Base-by-base conservation (phyloP, 164 flowering plant genomes). In the Chimonanthus praecox region DNA sequence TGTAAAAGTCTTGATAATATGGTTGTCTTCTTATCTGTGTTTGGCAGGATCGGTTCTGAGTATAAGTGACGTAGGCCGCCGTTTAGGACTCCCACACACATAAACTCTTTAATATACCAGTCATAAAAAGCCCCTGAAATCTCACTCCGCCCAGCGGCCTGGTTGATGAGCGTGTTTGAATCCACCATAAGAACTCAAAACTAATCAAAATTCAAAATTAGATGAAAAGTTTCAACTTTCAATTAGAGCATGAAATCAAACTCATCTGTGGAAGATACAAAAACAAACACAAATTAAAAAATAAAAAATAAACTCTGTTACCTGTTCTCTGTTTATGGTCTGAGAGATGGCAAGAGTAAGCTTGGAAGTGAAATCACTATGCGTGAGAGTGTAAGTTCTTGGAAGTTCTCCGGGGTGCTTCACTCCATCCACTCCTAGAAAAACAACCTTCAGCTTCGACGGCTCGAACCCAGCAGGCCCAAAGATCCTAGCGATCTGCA, bases 401-500 rank as follows among this genome's bases (percentile, higher is more conserved):
- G 97, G 97, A 58, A 91, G 81, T 16, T 88, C 85, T 47, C 93
- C 92, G 2, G 94, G 97, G 74, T 94, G 94, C 77, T 92, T 90
- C 86, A 88, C 76, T 69, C 89, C 90, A 80, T 89, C 94, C 58
- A 84, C 88, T 2, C 94, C 94, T 63, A 92, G 73, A 64, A 92
- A 87, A 83, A 90, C 69, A 33, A 92, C 98, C 78, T 89, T 91
- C 67, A 94, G 79, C 86, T 94, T 94, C 6, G 97, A 92, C 6
- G 98, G 90, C 77, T 94, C 98, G 69, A 94, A 94, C 21, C 89
- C 91, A 0, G 97, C 83, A 0, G 94, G 97, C 74, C 97, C 97
- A 86, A 92, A 94, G 71, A 94, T 72, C 78, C 97, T 90, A 7
- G 96, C 92, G 71, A 88, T 89, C 97, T 90, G 74, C 75, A 20